phyloP scores from a whole-genome alignment of 106 monocot species.

The Gastrodia elata region DNA sequence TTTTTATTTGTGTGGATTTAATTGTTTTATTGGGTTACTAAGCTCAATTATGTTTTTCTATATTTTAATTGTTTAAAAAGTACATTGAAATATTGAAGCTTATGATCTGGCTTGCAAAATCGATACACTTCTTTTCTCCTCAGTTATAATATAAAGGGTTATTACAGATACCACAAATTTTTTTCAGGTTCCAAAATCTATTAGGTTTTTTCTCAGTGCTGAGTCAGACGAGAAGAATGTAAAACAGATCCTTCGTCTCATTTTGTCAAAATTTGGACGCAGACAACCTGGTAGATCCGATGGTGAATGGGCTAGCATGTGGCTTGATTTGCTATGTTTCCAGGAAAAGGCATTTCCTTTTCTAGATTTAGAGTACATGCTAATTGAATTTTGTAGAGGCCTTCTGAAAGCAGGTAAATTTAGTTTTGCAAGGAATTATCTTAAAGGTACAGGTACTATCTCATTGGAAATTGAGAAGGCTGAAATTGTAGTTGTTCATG shows the following conservation, averaged over 20 bases:
- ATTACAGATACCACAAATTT: neutral
- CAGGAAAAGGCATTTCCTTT: conserved; percentile 86
- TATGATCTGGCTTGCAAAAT: neutral
- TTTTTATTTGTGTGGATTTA: neutral
- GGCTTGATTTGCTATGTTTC: conserved; percentile 75
- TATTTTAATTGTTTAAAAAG: neutral
- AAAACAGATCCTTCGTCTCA: conserved; percentile 78
- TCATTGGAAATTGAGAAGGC: conserved; percentile 59
- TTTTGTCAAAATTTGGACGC: conserved; percentile 88
- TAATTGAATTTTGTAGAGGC: conserved; percentile 79
- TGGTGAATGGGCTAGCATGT: conserved; percentile 83
- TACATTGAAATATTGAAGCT: neutral
- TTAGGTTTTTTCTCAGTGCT: conserved; percentile 48
- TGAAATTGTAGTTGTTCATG: conserved; percentile 82
- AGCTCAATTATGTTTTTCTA: neutral
- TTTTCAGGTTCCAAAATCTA: conserved; percentile 84
- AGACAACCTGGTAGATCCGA: conserved; percentile 67
- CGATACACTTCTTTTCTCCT: neutral
- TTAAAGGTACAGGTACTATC: conserved; percentile 59
- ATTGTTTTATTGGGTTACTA: neutral
- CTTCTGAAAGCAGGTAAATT: conserved; percentile 93
- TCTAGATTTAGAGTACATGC: conserved; percentile 83
- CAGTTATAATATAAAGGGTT: neutral
- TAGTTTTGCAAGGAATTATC: conserved; percentile 87
- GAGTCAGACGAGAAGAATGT: conserved; percentile 79